These are phyloP conservation scores for Tubosaeta brunneosetosa DNA, from an alignment of 768 basidiomycete species.

Conservation along the genomic window DNA sequence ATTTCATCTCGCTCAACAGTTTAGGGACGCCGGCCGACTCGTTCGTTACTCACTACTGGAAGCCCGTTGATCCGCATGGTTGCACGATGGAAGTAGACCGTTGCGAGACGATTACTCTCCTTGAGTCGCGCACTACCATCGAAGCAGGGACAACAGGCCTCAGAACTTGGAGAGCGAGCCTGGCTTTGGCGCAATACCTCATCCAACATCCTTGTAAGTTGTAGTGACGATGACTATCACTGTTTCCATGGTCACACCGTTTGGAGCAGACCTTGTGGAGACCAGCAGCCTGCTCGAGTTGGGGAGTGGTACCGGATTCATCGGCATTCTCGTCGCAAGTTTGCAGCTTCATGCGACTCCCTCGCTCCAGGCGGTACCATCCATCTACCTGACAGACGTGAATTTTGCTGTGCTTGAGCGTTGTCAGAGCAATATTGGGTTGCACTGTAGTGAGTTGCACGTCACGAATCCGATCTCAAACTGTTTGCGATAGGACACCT, in stretches of 20 bases:
- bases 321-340: constrained; percentile 58
- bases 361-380: constrained; percentile 4
- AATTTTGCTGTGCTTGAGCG: constrained; percentile 58
- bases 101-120: constrained; percentile 50
- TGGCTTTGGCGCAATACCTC: constrained; percentile 59
- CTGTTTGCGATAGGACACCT: neutral
- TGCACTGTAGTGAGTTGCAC: constrained; percentile 60
- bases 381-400: constrained; percentile 58
- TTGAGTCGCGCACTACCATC: constrained; percentile 70
- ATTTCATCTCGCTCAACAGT: constrained; percentile 7
- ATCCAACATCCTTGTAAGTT: constrained; percentile 50
- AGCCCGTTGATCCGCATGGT: constrained; percentile 3
- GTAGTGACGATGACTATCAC: neutral
- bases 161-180: constrained; percentile 74
- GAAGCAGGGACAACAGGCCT: constrained; percentile 77
- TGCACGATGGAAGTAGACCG: neutral
- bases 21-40: constrained; percentile 37
- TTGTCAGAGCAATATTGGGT: constrained; percentile 54
- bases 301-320: constrained; percentile 72
- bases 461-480: neutral
- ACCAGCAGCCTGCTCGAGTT: constrained; percentile 59
- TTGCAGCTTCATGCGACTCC: constrained; percentile 40
- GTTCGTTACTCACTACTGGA: constrained; percentile 68
- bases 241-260: neutral
- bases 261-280: constrained; percentile 5